Percentiles rank a stretch among this genome's conserved stretches.
Evolutionary conservation across 345 rosid species (phyloP).

Genomic region (Eucalyptus pauciflora): DNA sequence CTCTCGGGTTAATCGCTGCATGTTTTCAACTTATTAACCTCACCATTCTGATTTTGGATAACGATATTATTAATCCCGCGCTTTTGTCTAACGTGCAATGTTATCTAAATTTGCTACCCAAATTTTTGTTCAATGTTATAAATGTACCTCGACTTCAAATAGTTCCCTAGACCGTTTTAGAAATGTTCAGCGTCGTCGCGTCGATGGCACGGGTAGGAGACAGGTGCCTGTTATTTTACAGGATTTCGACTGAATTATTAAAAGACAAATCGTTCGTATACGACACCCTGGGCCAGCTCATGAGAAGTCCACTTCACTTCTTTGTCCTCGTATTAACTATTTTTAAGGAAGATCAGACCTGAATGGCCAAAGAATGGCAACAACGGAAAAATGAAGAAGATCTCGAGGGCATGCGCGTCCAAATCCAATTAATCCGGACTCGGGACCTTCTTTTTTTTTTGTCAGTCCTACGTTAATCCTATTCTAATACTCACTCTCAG

Average conservation of each 20-base stretch:
- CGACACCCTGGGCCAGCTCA: not conserved
- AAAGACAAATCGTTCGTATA: not conserved
- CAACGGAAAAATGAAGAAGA: not conserved
- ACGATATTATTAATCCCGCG: fast-evolving
- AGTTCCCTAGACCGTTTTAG: not conserved
- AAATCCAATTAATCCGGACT: not conserved
- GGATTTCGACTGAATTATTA: not conserved
- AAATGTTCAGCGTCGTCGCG: not conserved
- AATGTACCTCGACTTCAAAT: not conserved
- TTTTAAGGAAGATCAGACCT: not conserved
- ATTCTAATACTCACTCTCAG: too few relatives aligned
- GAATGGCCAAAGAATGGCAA: not conserved
- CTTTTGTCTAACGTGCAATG: not conserved
- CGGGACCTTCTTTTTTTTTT: too few relatives aligned
- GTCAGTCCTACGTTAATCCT: too few relatives aligned
- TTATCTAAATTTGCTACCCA: not conserved
- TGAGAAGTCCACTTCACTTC: not conserved
- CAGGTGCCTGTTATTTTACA: too few relatives aligned
- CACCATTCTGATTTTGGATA: not conserved
- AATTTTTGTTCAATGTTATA: not conserved
- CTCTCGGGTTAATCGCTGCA: fast-evolving
- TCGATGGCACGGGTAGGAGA: not conserved
- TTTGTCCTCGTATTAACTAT: not conserved
- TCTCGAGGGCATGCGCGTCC: not conserved
- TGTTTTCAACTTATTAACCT: not conserved